Conservation (phyloP, 2,329 filamentous ascomycete genomes). For the Anisogramma anomala region DNA sequence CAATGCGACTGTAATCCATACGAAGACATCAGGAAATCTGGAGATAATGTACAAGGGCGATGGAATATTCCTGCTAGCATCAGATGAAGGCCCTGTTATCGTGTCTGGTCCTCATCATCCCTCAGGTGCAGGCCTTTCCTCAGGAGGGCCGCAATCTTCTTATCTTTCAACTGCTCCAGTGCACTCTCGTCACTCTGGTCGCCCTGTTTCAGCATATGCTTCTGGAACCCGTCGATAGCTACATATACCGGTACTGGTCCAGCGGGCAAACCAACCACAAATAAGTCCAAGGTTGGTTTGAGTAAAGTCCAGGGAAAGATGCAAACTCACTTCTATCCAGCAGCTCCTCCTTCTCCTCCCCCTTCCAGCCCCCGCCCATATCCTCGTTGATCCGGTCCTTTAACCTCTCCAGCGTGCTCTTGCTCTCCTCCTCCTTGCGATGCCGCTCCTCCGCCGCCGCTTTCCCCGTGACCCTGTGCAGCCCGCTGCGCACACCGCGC, state of each 20-base stretch:
- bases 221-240: conserved; percentile 70
- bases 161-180: conserved; percentile 72
- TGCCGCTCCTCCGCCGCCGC: conserved; percentile 11
- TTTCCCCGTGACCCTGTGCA: conserved; percentile 12
- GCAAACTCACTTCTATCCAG: conserved; percentile 59
- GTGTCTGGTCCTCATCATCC: background rate
- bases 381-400: conserved; percentile 55
- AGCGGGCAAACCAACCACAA: too few relatives aligned
- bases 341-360: conserved; percentile 69
- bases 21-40: too few relatives aligned
- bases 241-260: too few relatives aligned
- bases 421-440: conserved; percentile 9
- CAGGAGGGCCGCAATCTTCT: conserved; percentile 63
- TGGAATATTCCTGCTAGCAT: too few relatives aligned
- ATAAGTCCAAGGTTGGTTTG: too few relatives aligned
- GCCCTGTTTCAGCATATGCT: conserved; percentile 60
- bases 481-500: conserved; percentile 3
- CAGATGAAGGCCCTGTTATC: too few relatives aligned
- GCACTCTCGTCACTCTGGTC: conserved; percentile 51
- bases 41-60: too few relatives aligned
- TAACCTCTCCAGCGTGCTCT: conserved; percentile 4
- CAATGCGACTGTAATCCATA: too few relatives aligned
- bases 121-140: conserved; percentile 39
- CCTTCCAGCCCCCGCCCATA: conserved; percentile 60
- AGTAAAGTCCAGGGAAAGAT: too few relatives aligned